These are phyloP conservation scores for Xylariaceae sp. DNA, from an alignment of 2,329 filamentous ascomycete species.

Conservation along the genomic window DNA sequence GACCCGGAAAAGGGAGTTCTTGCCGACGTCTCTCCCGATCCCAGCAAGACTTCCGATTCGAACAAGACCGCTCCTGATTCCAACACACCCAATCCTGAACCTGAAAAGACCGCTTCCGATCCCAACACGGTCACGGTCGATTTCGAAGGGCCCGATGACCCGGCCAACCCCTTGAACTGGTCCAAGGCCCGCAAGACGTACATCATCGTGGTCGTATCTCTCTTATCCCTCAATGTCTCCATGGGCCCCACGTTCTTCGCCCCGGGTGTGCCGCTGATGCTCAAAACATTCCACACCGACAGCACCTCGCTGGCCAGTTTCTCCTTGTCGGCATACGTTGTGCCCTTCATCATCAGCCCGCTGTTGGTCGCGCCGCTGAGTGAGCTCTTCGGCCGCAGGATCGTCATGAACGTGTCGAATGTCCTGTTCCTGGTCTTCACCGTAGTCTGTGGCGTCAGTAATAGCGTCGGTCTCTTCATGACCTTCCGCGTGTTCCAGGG, in stretches of 20 bases:
- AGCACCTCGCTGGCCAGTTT: conserved; percentile 14
- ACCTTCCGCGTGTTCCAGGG: conserved; percentile 31
- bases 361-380: conserved; percentile 17
- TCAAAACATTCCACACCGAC: conserved; percentile 17
- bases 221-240: conserved; percentile 13
- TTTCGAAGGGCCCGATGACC: conserved; percentile 14
- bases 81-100: no score
- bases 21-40: not conserved
- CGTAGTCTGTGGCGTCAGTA: conserved; percentile 16
- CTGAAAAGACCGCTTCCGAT: not conserved
- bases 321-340: conserved; percentile 17
- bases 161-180: conserved; percentile 15
- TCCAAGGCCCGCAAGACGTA: conserved; percentile 8
- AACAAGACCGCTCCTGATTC: no score
- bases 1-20: conserved; percentile 7
- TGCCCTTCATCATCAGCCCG: conserved; percentile 18
- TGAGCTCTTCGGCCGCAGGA: conserved; percentile 20
- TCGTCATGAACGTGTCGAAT: conserved; percentile 17
- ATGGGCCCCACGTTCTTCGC: conserved; percentile 22
- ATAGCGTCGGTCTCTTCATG: conserved; percentile 16
- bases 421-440: conserved; percentile 19
- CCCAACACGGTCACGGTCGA: conserved; percentile 12
- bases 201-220: conserved; percentile 11
- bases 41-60: not conserved
- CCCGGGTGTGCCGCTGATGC: conserved; percentile 16